Percentiles rank a stretch among this genome's conserved stretches.
These are phyloP conservation scores for Coemansia sp. DNA, from an alignment of 192 early-diverging fungal genomes.

Conservation along the genomic window DNA sequence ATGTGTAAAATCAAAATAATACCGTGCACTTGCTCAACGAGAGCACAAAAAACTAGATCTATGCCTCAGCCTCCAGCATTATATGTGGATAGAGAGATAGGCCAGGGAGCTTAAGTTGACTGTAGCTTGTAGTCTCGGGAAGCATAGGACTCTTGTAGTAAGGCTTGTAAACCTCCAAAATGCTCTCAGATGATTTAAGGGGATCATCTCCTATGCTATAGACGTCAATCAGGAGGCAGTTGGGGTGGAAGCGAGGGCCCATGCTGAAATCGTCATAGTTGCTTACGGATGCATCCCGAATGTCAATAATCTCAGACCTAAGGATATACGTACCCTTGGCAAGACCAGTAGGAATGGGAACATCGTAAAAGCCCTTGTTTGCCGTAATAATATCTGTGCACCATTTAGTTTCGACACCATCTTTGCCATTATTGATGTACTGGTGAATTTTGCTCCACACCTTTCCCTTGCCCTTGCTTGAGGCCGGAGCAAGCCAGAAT, in stretches of 20 bases:
- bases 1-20: too few relatives aligned
- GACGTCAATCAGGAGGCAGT: background rate
- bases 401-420: background rate
- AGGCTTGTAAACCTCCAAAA: background rate
- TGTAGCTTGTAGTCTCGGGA: background rate
- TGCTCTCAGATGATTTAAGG: background rate
- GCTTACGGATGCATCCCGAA: background rate
- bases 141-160: background rate
- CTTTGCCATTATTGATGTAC: background rate
- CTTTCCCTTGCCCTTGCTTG: background rate
- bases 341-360: background rate
- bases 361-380: background rate
- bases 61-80: too few relatives aligned
- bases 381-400: background rate
- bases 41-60: too few relatives aligned
- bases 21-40: too few relatives aligned
- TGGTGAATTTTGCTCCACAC: constrained; percentile 1
- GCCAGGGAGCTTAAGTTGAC: background rate
- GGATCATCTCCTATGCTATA: background rate
- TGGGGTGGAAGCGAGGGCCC: background rate
- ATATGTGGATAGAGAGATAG: background rate
- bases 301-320: background rate
- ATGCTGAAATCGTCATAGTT: background rate
- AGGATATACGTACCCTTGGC: background rate
- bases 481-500: background rate